Conservation (phyloP, 306 rosid genomes). For the Cicer arietinum region DNA sequence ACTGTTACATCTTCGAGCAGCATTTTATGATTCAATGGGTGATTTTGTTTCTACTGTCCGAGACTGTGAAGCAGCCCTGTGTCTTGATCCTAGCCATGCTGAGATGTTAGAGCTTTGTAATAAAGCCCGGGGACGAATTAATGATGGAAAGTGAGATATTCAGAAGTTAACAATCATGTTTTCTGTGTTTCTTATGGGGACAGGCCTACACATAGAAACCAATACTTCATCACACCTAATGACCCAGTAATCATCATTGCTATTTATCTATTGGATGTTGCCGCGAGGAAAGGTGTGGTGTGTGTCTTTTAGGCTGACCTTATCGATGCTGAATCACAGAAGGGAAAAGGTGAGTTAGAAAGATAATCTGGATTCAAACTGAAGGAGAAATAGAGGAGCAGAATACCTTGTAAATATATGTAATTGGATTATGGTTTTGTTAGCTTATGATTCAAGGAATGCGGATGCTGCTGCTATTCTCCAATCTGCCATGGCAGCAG, state of each 20-base stretch:
- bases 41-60: constrained; percentile 61
- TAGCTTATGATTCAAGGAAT: constrained; percentile 46
- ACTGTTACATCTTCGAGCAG: constrained; percentile 89
- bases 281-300: constrained; percentile 37
- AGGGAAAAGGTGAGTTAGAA: constrained; percentile 39
- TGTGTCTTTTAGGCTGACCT: constrained; percentile 28
- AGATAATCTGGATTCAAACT: constrained; percentile 41
- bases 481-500: constrained; percentile 42
- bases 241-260: constrained; percentile 40
- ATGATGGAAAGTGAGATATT: constrained; percentile 53
- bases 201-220: constrained; percentile 40
- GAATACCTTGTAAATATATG: constrained; percentile 68
- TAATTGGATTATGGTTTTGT: constrained; percentile 50
- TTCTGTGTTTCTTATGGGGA: constrained; percentile 38
- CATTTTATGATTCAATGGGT: constrained; percentile 79
- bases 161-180: constrained; percentile 32
- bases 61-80: constrained; percentile 89
- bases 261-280: constrained; percentile 37
- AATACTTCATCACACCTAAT: constrained; percentile 9
- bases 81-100: constrained; percentile 75
- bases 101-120: constrained; percentile 71
- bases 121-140: constrained; percentile 53
- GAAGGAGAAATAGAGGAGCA: constrained; percentile 54
- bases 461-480: constrained; percentile 50
- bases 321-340: constrained; percentile 32